Evolutionary conservation across 805 yeast species (phyloP), one percentile per base, ranked within the genome.

Genomic region (Schizosaccharomyces japonicus): DNA sequence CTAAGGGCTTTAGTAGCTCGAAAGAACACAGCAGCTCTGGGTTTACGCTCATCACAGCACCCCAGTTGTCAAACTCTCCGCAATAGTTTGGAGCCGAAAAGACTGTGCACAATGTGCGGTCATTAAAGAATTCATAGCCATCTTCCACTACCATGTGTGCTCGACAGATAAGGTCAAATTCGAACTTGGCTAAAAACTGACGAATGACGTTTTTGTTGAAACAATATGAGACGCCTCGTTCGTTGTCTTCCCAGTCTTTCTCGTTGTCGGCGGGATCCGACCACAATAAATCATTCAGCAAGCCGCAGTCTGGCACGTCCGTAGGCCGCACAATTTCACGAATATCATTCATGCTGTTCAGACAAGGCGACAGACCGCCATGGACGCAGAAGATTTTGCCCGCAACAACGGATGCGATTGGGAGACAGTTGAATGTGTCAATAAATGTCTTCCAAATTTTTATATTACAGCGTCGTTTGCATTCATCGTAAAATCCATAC

Each of bases 401-500:
- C 1, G 94, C 95, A 31, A 90, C 94, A 30, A 83, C 76, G 2
- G 95, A 95, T 1, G 96, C 94, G 49, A 90, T 77, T 7, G 98
- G 98, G 52, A 90, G 67, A 0, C 95, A 80, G 60, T 90, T 90
- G 67, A 90, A 90, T 1, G 94, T 84, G 65, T 90, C 98, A 54
- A 90, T 75, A 58, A 90, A 90, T 27, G 74, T 64, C 60, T 85
- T 84, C 98, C 98, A 90, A 1, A 85, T 80, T 60, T 87, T 90
- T 56, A 85, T 73, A 57, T 79, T 81, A 56, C 94, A 75, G 51
- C 98, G 70, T 57, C 98, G 73, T 61, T 90, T 90, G 67, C 98
- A 90, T 64, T 90, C 98, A 63, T 90, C 98, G 60, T 84, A 90
- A 58, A 90, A 90, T 1, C 98, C 98, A 62, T 90, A 90, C 29